These are phyloP conservation scores for Digitaria exilis DNA, from an alignment of 202 grass and related monocot species.

Conservation along the genomic window DNA sequence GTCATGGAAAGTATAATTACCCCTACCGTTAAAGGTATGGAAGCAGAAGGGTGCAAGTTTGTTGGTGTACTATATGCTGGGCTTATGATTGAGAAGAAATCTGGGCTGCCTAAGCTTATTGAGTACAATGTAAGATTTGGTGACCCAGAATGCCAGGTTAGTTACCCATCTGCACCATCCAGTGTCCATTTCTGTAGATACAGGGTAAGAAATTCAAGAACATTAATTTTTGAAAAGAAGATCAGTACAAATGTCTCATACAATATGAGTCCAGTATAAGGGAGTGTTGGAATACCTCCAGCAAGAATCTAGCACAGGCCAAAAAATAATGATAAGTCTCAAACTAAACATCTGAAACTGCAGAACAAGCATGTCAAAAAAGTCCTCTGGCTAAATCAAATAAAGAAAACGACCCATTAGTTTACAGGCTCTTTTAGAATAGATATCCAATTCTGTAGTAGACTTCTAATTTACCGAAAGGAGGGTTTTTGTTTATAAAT, in stretches of 20 bases:
- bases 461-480: neutral
- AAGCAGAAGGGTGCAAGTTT: conserved; percentile 81
- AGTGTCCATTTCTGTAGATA: neutral
- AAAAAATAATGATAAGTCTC: neutral
- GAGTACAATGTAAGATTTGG: conserved; percentile 95
- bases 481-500: conserved; percentile 16
- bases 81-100: conserved; percentile 93
- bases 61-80: conserved; percentile 86
- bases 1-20: conserved; percentile 89
- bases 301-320: neutral
- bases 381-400: neutral
- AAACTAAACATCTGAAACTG: neutral
- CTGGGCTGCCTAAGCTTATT: conserved; percentile 81
- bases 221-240: neutral
- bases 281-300: neutral
- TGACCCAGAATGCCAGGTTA: conserved; percentile 93
- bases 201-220: neutral
- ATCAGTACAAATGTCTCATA: neutral
- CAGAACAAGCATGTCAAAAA: neutral
- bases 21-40: conserved; percentile 91
- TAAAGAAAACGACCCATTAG: neutral
- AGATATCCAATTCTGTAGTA: neutral
- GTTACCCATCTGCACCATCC: conserved; percentile 23
- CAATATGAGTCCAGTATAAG: neutral
- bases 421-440: neutral